Evolutionary conservation across 306 rosid genomes (phyloP).

Genomic region (Morella rubra): DNA sequence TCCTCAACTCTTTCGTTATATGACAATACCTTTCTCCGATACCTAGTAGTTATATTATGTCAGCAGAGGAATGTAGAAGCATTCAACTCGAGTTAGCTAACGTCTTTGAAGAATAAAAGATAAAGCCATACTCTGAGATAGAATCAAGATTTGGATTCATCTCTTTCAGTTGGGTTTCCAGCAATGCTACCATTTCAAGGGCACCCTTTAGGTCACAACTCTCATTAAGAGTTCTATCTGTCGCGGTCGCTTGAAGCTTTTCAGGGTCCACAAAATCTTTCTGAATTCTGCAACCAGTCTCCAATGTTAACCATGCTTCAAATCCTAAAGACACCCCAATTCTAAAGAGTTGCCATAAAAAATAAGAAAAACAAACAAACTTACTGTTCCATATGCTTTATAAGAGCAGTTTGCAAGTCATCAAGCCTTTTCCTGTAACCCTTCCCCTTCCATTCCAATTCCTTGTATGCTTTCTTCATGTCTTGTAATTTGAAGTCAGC

Average conservation of each 20-base stretch:
- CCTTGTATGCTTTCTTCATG: conserved; percentile 71
- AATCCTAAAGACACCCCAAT: conserved; percentile 14
- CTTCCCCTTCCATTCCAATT: conserved; percentile 73
- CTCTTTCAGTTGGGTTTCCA: conserved; percentile 89
- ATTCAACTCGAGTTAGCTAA: conserved; percentile 19
- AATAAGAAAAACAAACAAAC: conserved; percentile 13
- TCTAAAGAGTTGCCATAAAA: conserved; percentile 14
- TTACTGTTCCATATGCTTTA: conserved; percentile 90
- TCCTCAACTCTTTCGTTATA: conserved; percentile 87
- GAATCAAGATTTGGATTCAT: conserved; percentile 98
- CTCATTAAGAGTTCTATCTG: conserved; percentile 51
- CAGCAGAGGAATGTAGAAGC: conserved; percentile 2
- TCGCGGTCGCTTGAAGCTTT: conserved; percentile 68
- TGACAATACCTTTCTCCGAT: conserved; percentile 68
- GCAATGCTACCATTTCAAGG: conserved; percentile 67
- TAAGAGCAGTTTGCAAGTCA: conserved; percentile 67
- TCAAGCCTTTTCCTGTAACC: conserved; percentile 72
- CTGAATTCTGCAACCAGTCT: conserved; percentile 61
- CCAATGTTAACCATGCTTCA: conserved; percentile 22
- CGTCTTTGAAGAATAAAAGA: conserved; percentile 11
- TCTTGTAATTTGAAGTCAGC: conserved; percentile 85
- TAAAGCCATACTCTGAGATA: conserved; percentile 70
- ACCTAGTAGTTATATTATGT: conserved; percentile 42
- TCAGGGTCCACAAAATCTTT: conserved; percentile 81
- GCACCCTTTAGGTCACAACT: conserved; percentile 69